Percentiles rank a stretch among this genome's conserved stretches.
phyloP scores from a whole-genome alignment of 768 basidiomycete species.

The Tremella yokohamensis region DNA sequence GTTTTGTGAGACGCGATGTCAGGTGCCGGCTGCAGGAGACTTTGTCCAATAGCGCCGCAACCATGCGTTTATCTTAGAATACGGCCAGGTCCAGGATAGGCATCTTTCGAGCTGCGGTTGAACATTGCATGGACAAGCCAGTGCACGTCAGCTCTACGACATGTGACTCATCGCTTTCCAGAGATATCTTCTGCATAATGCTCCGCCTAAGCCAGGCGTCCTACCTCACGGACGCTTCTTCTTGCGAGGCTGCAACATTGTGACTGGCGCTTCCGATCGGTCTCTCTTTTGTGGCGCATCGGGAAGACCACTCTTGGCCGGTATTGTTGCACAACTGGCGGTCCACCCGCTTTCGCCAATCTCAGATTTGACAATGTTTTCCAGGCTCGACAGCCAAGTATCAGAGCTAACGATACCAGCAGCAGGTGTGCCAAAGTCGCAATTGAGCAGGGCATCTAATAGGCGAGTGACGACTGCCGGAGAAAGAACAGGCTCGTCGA shows the following conservation, averaged over 20 bases:
- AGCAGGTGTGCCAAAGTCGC: constrained; percentile 71
- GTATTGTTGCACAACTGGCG: constrained; percentile 17
- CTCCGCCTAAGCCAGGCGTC: too few species aligned
- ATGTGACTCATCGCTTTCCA: too few species aligned
- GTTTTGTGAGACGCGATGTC: too few species aligned
- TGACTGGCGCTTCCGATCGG: constrained; percentile 27
- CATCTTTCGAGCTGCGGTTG: too few species aligned
- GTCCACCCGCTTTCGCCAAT: constrained; percentile 34
- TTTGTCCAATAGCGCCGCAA: too few species aligned
- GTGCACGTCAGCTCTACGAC: too few species aligned
- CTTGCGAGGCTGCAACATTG: constrained; percentile 43
- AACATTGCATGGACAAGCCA: too few species aligned
- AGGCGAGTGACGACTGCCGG: constrained; percentile 68
- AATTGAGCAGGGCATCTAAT: constrained; percentile 64
- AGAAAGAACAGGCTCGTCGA: constrained; percentile 55
- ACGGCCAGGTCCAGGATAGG: too few species aligned
- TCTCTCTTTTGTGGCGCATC: constrained; percentile 18
- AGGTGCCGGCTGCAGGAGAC: too few species aligned
- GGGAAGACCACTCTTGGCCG: constrained; percentile 14
- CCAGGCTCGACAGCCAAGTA: constrained; percentile 59
- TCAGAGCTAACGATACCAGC: constrained; percentile 67
- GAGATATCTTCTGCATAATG: too few species aligned
- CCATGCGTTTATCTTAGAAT: too few species aligned
- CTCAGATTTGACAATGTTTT: constrained; percentile 30
- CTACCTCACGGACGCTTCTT: constrained; percentile 36